Evolutionary conservation across 352 stramenopile species (phyloP), one percentile per base, ranked within the genome.

Genomic region (Chrysophaeum taylorii): DNA sequence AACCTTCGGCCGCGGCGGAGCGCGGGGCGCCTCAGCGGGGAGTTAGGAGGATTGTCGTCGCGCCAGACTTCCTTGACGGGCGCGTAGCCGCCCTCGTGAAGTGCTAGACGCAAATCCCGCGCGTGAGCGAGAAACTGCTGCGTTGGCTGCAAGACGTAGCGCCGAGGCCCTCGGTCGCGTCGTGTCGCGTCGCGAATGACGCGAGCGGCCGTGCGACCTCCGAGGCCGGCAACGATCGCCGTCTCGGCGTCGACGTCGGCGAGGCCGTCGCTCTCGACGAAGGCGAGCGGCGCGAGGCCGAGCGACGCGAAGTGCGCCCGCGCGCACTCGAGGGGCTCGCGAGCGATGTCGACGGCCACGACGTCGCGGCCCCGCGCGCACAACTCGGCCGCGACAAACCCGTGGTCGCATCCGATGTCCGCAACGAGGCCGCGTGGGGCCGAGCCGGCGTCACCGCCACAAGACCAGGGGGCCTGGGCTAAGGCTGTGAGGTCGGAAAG

Each of bases 11-110:
- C n/a, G 7, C 2, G 36, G 27, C 4, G 25, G n/a, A n/a, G n/a
- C n/a, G n/a, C n/a, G n/a, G n/a, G n/a, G n/a, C n/a, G n/a, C n/a
- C n/a, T n/a, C n/a, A n/a, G n/a, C n/a, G n/a, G n/a, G n/a, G n/a
- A n/a, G n/a, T n/a, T n/a, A n/a, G n/a, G n/a, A n/a, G n/a, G n/a
- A 12, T 63, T 35, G 52, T 63, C 52, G 52, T 63, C 52, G 25
- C 36, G 33, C 52, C 52, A 63, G 2, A 7, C 27, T 23, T 63
- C 52, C 29, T 38, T 33, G 52, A 25, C 52, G 29, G 39, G 27
- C 27, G 21, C 25, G 52, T 63, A 63, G 52, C 29, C 29, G 7
- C 23, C 7, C 25, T 2, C 9, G 27, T 9, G 7, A 12, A 63
- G 52, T 14, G 52, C 25, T 23, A 15, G 4, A 2, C 52, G 52